Percentiles rank a stretch among this genome's conserved stretches.
Conservation (phyloP, 2,329 filamentous ascomycete species). For the Cladosporium sp. region DNA sequence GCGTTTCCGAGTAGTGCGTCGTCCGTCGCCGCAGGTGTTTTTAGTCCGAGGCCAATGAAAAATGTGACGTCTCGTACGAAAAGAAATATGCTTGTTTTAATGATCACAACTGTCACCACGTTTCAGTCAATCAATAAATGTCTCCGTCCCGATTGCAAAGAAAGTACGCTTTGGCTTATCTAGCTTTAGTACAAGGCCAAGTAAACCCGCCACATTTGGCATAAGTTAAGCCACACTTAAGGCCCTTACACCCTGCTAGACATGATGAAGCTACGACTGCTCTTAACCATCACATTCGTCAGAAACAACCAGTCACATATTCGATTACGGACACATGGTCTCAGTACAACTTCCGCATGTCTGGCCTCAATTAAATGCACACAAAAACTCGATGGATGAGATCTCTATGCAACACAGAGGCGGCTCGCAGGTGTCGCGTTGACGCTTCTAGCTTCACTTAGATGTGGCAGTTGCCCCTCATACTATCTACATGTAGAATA, state of each 20-base stretch:
- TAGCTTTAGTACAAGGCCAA: background rate
- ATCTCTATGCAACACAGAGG: background rate
- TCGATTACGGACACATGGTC: background rate
- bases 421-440: background rate
- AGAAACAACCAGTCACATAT: background rate
- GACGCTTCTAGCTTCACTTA: background rate
- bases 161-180: background rate
- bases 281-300: no score
- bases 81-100: conserved; percentile 10
- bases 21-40: conserved; percentile 17
- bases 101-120: background rate
- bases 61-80: conserved; percentile 22
- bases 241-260: background rate
- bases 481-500: background rate
- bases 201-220: background rate
- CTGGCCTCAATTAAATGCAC: background rate
- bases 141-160: background rate
- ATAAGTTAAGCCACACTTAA: background rate
- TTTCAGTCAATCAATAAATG: background rate
- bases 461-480: background rate
- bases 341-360: background rate
- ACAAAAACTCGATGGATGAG: background rate
- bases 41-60: conserved; percentile 20
- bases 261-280: no score
- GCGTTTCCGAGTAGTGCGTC: conserved; percentile 22